phyloP scores from a whole-genome alignment of 2,329 filamentous ascomycete genomes.

The Fusarium bulbicola region DNA sequence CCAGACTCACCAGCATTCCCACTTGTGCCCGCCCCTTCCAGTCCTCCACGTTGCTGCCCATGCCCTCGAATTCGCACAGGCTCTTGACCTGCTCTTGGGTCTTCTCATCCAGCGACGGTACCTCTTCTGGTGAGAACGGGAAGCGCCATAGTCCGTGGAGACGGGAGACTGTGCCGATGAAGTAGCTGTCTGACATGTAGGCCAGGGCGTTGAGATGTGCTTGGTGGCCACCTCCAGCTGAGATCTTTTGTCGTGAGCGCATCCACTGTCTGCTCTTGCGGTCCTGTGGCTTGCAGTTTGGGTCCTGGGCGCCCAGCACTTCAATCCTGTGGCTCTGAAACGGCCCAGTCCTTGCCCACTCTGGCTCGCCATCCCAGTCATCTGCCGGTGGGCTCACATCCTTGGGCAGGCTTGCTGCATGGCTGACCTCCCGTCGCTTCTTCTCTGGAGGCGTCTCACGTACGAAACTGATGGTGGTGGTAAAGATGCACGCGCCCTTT shows the following conservation, averaged over 20 bases:
- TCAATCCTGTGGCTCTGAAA: slow-evolving; percentile 58
- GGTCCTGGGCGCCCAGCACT: slow-evolving; percentile 48
- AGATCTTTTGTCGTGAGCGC: slow-evolving; percentile 78
- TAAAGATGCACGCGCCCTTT: slow-evolving; percentile 89
- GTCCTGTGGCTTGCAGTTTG: slow-evolving; percentile 65
- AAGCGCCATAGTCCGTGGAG: slow-evolving; percentile 85
- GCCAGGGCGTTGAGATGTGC: slow-evolving; percentile 89
- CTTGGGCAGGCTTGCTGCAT: slow-evolving; percentile 69
- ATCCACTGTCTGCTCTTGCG: slow-evolving; percentile 80
- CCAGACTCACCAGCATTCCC: slow-evolving; percentile 87
- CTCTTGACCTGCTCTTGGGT: slow-evolving; percentile 49
- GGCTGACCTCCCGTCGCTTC: slow-evolving; percentile 68
- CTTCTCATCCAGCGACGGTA: slow-evolving; percentile 59
- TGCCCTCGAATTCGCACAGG: slow-evolving; percentile 55
- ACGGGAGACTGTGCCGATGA: slow-evolving; percentile 87
- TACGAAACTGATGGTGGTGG: slow-evolving; percentile 91
- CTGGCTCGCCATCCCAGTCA: slow-evolving; percentile 54
- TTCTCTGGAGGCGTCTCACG: slow-evolving; percentile 66
- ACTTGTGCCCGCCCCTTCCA: slow-evolving; percentile 65
- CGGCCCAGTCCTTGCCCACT: slow-evolving; percentile 60
- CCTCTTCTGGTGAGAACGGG: slow-evolving; percentile 61
- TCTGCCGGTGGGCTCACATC: slow-evolving; percentile 51
- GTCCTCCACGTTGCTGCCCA: slow-evolving; percentile 54
- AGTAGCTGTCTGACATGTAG: slow-evolving; percentile 92
- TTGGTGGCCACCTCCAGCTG: slow-evolving; percentile 74